These are phyloP conservation scores for Fimicolochytrium jonesii DNA, from an alignment of 192 early-diverging fungal species.

Conservation along the genomic window DNA sequence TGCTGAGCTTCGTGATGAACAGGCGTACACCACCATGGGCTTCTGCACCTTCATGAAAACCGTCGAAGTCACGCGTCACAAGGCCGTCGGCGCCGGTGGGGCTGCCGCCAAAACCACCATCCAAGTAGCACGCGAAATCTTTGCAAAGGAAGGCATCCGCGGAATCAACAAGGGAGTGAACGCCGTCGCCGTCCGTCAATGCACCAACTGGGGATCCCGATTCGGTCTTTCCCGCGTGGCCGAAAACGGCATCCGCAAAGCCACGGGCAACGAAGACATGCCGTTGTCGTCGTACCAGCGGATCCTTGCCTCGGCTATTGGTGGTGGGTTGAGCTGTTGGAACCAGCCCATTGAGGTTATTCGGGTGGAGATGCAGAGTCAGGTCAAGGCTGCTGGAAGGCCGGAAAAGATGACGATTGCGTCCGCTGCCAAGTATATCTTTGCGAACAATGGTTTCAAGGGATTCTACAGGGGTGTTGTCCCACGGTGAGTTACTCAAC, in stretches of 20 bases:
- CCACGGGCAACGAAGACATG: constrained; percentile 28
- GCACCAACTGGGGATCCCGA: constrained; percentile 98
- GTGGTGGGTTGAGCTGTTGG: constrained; percentile 93
- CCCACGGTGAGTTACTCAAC: constrained; percentile 31
- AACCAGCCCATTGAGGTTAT: constrained; percentile 99
- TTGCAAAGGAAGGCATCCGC: constrained; percentile 84
- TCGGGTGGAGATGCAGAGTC: constrained; percentile 97
- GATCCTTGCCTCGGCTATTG: constrained; percentile 73
- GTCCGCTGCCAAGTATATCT: constrained; percentile 80
- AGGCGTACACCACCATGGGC: constrained; percentile 98
- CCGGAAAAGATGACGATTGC: constrained; percentile 91
- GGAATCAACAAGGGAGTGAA: constrained; percentile 99
- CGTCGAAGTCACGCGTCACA: constrained; percentile 92
- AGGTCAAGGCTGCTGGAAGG: constrained; percentile 79
- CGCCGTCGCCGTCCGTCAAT: constrained; percentile 95
- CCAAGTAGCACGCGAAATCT: constrained; percentile 84
- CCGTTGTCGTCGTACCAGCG: constrained; percentile 51
- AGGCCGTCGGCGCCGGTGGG: constrained; percentile 54
- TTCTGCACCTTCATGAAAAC: constrained; percentile 99
- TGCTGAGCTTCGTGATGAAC: neutral
- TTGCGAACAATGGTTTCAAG: constrained; percentile 79
- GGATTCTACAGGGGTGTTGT: constrained; percentile 82
- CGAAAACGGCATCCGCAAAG: constrained; percentile 61
- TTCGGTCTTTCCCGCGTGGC: constrained; percentile 62
- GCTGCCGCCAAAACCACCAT: constrained; percentile 73